Conservation (phyloP, 1,284 basidiomycete species). For the Tremellales sp. region DNA sequence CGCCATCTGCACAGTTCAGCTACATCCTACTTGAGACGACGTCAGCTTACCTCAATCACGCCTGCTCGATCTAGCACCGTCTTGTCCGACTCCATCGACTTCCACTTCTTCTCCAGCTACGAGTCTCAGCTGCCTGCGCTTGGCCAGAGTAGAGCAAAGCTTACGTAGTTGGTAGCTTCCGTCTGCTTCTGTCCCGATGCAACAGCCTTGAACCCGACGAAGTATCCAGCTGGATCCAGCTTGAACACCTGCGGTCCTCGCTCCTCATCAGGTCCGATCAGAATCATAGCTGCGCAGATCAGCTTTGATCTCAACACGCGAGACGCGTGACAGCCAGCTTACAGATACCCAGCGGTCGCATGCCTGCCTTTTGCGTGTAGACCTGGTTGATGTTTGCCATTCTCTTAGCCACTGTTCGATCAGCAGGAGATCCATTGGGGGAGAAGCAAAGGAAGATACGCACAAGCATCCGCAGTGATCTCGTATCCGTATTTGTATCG, state of each 20-base stretch:
- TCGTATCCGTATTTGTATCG: slow-evolving; percentile 97
- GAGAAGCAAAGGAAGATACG: slow-evolving; percentile 10
- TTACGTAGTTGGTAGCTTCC: slow-evolving; percentile 87
- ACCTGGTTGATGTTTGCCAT: slow-evolving; percentile 99
- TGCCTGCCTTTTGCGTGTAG: slow-evolving; percentile 94
- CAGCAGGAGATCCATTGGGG: neutral
- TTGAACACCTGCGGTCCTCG: slow-evolving; percentile 92
- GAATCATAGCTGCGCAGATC: slow-evolving; percentile 76
- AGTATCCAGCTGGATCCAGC: slow-evolving; percentile 97
- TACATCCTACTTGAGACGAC: neutral
- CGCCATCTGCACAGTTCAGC: slow-evolving; percentile 65
- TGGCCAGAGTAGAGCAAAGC: slow-evolving; percentile 7
- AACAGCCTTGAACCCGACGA: slow-evolving; percentile 96
- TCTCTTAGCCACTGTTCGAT: slow-evolving; percentile 66
- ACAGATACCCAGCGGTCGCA: slow-evolving; percentile 96
- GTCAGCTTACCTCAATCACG: slow-evolving; percentile 65
- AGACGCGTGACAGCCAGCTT: slow-evolving; percentile 33
- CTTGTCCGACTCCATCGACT: slow-evolving; percentile 73
- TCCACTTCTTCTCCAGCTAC: slow-evolving; percentile 94
- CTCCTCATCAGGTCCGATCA: slow-evolving; percentile 90
- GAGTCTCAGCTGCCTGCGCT: slow-evolving; percentile 5
- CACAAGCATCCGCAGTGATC: slow-evolving; percentile 84
- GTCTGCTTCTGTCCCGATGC: slow-evolving; percentile 96
- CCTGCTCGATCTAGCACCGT: slow-evolving; percentile 67
- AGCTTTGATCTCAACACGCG: neutral